These are phyloP conservation scores for Fagopyrum esculentum DNA, from an alignment of 148 eudicot genomes.

Conservation along the genomic window DNA sequence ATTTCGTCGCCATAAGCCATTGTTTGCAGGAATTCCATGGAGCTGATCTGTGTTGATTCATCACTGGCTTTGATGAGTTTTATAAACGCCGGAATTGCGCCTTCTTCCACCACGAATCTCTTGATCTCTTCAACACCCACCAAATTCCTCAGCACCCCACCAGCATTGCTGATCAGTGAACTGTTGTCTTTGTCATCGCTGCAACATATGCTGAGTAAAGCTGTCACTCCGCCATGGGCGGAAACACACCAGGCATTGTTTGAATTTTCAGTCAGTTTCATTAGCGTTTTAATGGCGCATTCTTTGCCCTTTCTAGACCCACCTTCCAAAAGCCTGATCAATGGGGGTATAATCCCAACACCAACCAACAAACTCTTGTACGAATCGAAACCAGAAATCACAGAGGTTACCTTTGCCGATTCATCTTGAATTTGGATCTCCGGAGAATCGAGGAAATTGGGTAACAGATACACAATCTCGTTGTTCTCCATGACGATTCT, in stretches of 20 bases:
- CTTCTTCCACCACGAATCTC: slow-evolving; percentile 73
- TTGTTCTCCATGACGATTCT: slow-evolving; percentile 41
- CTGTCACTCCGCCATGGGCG: slow-evolving; percentile 79
- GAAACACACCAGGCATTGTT: slow-evolving; percentile 82
- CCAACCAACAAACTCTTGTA: slow-evolving; percentile 32
- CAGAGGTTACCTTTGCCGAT: slow-evolving; percentile 27
- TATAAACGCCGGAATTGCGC: slow-evolving; percentile 36
- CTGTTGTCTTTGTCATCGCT: slow-evolving; percentile 6
- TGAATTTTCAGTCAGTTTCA: slow-evolving; percentile 56
- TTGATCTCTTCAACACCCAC: slow-evolving; percentile 76
- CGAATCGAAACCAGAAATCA: slow-evolving; percentile 35
- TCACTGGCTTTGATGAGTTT: slow-evolving; percentile 42
- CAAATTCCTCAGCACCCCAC: slow-evolving; percentile 63
- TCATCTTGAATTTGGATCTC: slow-evolving; percentile 48
- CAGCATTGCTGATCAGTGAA: slow-evolving; percentile 41
- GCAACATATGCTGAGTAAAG: slow-evolving; percentile 40
- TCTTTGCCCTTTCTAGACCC: slow-evolving; percentile 41
- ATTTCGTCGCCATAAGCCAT: slow-evolving; percentile 45
- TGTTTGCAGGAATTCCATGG: slow-evolving; percentile 48
- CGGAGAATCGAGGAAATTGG: slow-evolving; percentile 39
- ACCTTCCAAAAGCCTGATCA: slow-evolving; percentile 53
- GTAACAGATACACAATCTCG: slow-evolving; percentile 27
- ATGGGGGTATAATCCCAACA: slow-evolving; percentile 49
- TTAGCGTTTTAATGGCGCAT: slow-evolving; percentile 38
- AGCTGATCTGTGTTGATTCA: slow-evolving; percentile 36